Percentiles rank a stretch among this genome's conserved stretches.
Evolutionary conservation across 1,284 basidiomycete genomes (phyloP).

Genomic region (Schizophyllum commune): DNA sequence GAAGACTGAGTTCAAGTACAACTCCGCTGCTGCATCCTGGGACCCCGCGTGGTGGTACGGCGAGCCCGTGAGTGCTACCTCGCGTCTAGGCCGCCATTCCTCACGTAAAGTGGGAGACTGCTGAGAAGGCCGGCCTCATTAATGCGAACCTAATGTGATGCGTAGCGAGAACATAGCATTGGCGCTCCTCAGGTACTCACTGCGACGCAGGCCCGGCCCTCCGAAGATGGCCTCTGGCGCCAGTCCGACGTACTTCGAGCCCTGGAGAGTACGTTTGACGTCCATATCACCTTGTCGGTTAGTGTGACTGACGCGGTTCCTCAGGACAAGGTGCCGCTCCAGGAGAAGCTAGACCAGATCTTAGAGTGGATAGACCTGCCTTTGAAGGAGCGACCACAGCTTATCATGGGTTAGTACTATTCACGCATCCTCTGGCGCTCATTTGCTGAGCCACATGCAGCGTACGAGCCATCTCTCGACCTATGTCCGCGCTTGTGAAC

Average conservation of each 20-base stretch:
- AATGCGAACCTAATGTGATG: conserved; percentile 90
- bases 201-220: conserved; percentile 67
- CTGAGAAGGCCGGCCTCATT: conserved; percentile 60
- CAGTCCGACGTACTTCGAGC: conserved; percentile 68
- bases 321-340: conserved; percentile 54
- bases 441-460: conserved; percentile 25
- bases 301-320: background rate
- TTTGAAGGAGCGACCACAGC: conserved; percentile 60
- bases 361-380: conserved; percentile 73
- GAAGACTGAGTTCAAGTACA: conserved; percentile 63
- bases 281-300: background rate
- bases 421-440: background rate
- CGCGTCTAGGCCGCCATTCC: too few relatives aligned
- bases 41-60: conserved; percentile 78
- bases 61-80: conserved; percentile 58
- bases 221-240: conserved; percentile 58
- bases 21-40: conserved; percentile 52
- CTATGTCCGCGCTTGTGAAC: conserved; percentile 64
- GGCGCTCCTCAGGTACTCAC: background rate
- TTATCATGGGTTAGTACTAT: conserved; percentile 58
- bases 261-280: conserved; percentile 50
- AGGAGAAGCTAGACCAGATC: conserved; percentile 68
- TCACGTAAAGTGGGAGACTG: conserved; percentile 77
- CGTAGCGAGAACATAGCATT: conserved; percentile 17
- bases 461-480: conserved; percentile 72